phyloP scores from a whole-genome alignment of 345 rosid genomes.

The Euphorbia lathyris region DNA sequence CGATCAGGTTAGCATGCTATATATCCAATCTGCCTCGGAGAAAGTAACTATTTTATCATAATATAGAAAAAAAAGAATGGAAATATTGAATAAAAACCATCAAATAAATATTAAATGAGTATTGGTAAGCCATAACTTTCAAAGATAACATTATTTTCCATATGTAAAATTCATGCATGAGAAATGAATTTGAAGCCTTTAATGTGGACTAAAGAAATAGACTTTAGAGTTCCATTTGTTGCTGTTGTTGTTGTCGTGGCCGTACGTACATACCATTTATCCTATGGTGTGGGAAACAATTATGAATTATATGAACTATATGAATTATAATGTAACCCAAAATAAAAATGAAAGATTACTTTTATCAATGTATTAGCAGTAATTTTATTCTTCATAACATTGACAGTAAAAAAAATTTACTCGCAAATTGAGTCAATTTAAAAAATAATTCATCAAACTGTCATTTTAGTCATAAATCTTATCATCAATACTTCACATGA shows the following conservation, averaged over 20 bases:
- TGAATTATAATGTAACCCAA: too few relatives aligned
- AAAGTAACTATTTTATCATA: background rate
- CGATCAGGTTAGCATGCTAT: too few relatives aligned
- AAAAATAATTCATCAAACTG: too few relatives aligned
- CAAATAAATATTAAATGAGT: slow-evolving; percentile 9
- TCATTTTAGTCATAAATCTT: too few relatives aligned
- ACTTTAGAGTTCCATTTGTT: background rate
- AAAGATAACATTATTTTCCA: background rate
- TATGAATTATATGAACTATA: too few relatives aligned
- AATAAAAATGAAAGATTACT: too few relatives aligned
- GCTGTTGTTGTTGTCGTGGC: background rate
- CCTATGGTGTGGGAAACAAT: background rate
- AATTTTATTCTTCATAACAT: too few relatives aligned
- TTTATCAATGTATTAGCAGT: too few relatives aligned
- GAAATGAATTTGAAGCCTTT: slow-evolving; percentile 9
- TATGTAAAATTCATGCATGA: background rate
- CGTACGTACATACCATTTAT: slow-evolving; percentile 13
- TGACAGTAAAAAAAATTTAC: too few relatives aligned
- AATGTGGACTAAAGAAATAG: slow-evolving; percentile 7
- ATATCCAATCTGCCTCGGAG: too few relatives aligned
- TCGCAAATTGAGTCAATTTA: too few relatives aligned
- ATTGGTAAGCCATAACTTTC: slow-evolving; percentile 13
- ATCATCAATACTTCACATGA: too few relatives aligned
- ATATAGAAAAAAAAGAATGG: background rate
- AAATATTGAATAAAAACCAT: background rate